These are phyloP conservation scores for Apiotrichum mycotoxinovorans DNA, from an alignment of 1,284 basidiomycete genomes.

Conservation along the genomic window DNA sequence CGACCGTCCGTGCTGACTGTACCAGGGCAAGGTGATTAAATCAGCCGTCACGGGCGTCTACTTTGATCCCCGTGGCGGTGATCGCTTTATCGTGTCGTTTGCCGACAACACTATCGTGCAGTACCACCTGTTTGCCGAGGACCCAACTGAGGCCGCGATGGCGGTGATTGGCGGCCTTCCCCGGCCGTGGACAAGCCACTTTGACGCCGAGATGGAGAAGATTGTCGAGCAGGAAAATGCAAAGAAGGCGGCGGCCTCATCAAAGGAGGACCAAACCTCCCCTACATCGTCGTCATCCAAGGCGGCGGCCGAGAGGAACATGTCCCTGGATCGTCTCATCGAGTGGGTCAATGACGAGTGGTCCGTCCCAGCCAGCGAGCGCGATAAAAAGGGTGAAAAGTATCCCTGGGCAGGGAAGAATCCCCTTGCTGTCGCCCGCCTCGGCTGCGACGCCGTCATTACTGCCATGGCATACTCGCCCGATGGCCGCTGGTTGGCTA, in stretches of 20 bases:
- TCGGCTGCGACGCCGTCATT: slow-evolving; percentile 56
- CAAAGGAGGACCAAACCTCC: neutral
- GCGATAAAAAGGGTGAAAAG: slow-evolving; percentile 34
- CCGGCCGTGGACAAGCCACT: slow-evolving; percentile 38
- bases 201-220: slow-evolving; percentile 20
- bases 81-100: slow-evolving; percentile 85
- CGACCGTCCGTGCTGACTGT: neutral
- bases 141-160: slow-evolving; percentile 28
- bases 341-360: slow-evolving; percentile 50
- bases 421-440: slow-evolving; percentile 45
- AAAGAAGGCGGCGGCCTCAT: slow-evolving; percentile 1
- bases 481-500: slow-evolving; percentile 78
- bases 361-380: slow-evolving; percentile 24
- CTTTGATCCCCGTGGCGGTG: slow-evolving; percentile 82
- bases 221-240: slow-evolving; percentile 3
- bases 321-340: slow-evolving; percentile 29
- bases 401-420: slow-evolving; percentile 48
- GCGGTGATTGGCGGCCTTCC: slow-evolving; percentile 21
- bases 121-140: slow-evolving; percentile 46
- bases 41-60: slow-evolving; percentile 77
- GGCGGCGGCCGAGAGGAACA: slow-evolving; percentile 3
- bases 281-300: neutral
- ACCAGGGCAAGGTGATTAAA: slow-evolving; percentile 69
- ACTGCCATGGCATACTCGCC: slow-evolving; percentile 86
- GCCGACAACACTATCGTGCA: slow-evolving; percentile 57